Evolutionary conservation across 2,329 filamentous ascomycete genomes (phyloP).

Genomic region (Alternaria novae-zelandiae): DNA sequence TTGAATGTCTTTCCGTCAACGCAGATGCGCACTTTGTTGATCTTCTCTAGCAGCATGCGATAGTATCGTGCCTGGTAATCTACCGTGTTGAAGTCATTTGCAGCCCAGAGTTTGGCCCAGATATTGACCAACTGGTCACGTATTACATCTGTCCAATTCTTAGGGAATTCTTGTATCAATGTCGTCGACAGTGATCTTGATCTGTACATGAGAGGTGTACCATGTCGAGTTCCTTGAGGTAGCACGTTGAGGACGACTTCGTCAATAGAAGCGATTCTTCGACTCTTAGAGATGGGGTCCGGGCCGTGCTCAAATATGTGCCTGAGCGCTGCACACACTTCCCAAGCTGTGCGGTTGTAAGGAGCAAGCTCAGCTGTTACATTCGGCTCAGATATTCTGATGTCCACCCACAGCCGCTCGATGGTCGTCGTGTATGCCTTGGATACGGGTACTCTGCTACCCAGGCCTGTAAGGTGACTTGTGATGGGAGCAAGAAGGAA

Average conservation of each 20-base stretch:
- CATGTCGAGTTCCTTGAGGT: slow-evolving; percentile 13
- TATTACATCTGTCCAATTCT: neutral
- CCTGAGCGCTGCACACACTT: slow-evolving; percentile 43
- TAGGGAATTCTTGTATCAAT: neutral
- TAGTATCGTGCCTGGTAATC: slow-evolving; percentile 27
- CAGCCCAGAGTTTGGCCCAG: slow-evolving; percentile 44
- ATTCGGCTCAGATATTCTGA: slow-evolving; percentile 30
- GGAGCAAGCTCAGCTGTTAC: slow-evolving; percentile 19
- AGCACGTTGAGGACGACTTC: slow-evolving; percentile 43
- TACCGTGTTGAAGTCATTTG: slow-evolving; percentile 27
- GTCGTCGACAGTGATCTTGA: neutral
- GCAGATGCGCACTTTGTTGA: slow-evolving; percentile 40
- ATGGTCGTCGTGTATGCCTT: slow-evolving; percentile 22
- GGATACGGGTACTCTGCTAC: neutral
- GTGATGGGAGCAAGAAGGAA: slow-evolving; percentile 11
- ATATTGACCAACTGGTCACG: slow-evolving; percentile 34
- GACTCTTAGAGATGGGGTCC: slow-evolving; percentile 21
- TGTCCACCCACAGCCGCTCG: slow-evolving; percentile 38
- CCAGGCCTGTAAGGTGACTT: slow-evolving; percentile 2
- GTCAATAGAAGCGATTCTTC: slow-evolving; percentile 28
- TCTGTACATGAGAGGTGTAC: neutral
- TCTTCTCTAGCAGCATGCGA: slow-evolving; percentile 34
- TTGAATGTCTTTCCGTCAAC: slow-evolving; percentile 36
- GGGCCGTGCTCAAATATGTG: slow-evolving; percentile 36
- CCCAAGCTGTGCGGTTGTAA: slow-evolving; percentile 40